Conservation (phyloP, 106 monocot species). For the Dioscorea zingiberensis region DNA sequence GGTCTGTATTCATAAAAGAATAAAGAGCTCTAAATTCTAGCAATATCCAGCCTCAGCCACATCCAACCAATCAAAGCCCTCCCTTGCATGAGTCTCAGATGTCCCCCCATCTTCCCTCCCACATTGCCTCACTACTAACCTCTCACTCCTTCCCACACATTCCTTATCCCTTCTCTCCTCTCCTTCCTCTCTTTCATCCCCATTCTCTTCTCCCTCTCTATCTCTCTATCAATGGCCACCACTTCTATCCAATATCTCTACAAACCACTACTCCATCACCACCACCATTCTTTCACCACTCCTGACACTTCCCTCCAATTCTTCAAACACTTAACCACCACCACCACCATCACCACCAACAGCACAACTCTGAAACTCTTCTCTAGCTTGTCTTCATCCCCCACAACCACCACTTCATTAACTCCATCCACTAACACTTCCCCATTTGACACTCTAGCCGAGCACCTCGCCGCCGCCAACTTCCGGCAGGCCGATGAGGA, state of each 20-base stretch:
- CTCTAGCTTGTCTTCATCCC: constrained; percentile 26
- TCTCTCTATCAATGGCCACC: constrained; percentile 22
- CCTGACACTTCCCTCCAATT: no score
- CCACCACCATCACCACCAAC: background rate
- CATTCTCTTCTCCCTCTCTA: constrained; percentile 2
- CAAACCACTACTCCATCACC: constrained; percentile 18
- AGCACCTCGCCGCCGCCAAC: constrained; percentile 48
- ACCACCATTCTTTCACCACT: constrained; percentile 6
- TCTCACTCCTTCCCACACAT: background rate
- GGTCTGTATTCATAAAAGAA: no score
- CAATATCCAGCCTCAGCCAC: constrained; percentile 8
- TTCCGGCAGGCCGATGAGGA: constrained; percentile 81
- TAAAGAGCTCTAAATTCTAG: no score
- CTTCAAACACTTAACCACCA: background rate
- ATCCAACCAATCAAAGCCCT: constrained; percentile 12
- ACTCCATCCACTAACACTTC: constrained; percentile 25
- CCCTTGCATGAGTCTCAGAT: background rate
- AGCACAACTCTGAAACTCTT: constrained; percentile 12
- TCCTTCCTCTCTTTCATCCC: background rate
- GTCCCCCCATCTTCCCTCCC: constrained; percentile 5
- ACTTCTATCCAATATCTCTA: constrained; percentile 37
- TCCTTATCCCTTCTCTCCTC: constrained; percentile 1
- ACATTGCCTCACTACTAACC: background rate
- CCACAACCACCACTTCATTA: constrained; percentile 11
- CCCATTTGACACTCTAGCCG: constrained; percentile 51